Percentiles rank a stretch among this genome's conserved stretches.
Conservation (phyloP, 306 rosid species). For the Spatholobus suberectus region DNA sequence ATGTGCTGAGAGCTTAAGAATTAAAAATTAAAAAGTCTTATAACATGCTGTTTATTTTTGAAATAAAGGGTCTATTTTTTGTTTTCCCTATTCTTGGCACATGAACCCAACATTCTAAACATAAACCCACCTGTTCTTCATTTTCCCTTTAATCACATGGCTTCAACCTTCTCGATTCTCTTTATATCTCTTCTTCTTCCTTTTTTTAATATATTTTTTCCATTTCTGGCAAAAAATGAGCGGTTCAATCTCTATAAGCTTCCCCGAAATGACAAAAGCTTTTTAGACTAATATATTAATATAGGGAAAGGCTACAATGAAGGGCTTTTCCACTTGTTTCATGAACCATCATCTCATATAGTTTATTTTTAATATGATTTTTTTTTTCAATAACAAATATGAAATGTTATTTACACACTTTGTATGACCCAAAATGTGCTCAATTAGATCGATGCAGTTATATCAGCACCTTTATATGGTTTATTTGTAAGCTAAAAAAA, state of each 20-base stretch:
- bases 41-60: neutral
- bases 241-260: neutral
- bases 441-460: neutral
- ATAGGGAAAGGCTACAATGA: neutral
- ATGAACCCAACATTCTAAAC: slow-evolving; percentile 35
- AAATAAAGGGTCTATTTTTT: neutral
- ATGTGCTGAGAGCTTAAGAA: slow-evolving; percentile 2
- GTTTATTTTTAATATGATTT: neutral
- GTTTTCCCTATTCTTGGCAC: neutral
- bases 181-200: neutral
- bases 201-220: neutral
- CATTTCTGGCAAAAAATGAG: neutral
- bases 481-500: neutral
- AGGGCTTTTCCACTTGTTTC: slow-evolving; percentile 2
- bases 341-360: neutral
- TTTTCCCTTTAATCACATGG: slow-evolving; percentile 37
- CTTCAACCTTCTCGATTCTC: slow-evolving; percentile 21
- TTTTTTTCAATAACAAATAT: no score
- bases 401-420: neutral
- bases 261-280: neutral
- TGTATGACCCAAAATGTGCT: neutral
- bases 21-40: neutral
- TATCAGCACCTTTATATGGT: neutral
- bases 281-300: neutral
- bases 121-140: slow-evolving; percentile 1